Evolutionary conservation across 352 stramenopile species (phyloP).

Genomic region (Pythium periplocum): DNA sequence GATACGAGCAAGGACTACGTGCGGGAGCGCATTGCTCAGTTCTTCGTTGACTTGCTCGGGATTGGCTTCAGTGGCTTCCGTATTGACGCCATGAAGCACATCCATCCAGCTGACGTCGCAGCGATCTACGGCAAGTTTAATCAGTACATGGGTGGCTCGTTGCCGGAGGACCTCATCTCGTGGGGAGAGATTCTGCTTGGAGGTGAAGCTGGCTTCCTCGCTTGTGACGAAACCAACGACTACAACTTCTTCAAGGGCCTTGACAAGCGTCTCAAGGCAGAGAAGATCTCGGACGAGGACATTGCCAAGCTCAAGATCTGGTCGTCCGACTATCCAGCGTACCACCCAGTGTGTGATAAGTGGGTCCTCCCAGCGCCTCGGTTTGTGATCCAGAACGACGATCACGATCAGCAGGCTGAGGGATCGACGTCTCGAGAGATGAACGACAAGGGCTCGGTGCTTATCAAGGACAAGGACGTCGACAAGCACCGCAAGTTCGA

Average conservation of each 20-base stretch:
- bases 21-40: slow-evolving; percentile 37
- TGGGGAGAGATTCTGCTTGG: slow-evolving; percentile 46
- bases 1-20: too few relatives aligned
- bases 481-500: slow-evolving; percentile 46
- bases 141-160: slow-evolving; percentile 49
- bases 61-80: slow-evolving; percentile 67
- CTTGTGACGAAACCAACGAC: slow-evolving; percentile 40
- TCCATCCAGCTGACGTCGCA: slow-evolving; percentile 38
- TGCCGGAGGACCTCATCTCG: slow-evolving; percentile 53
- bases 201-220: slow-evolving; percentile 17
- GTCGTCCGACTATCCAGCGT: slow-evolving; percentile 63
- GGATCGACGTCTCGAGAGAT: slow-evolving; percentile 50
- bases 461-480: slow-evolving; percentile 52
- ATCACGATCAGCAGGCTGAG: slow-evolving; percentile 59
- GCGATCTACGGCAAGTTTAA: slow-evolving; percentile 45
- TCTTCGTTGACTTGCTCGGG: slow-evolving; percentile 61
- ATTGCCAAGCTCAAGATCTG: slow-evolving; percentile 74
- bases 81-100: slow-evolving; percentile 68
- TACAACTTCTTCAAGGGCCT: slow-evolving; percentile 67
- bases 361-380: slow-evolving; percentile 54
- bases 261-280: slow-evolving; percentile 31
- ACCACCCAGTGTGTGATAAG: slow-evolving; percentile 43
- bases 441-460: slow-evolving; percentile 42
- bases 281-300: slow-evolving; percentile 40
- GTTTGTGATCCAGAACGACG: slow-evolving; percentile 72